Base-by-base conservation (phyloP, 2,329 filamentous ascomycete genomes). In the Didymella lethalis region DNA sequence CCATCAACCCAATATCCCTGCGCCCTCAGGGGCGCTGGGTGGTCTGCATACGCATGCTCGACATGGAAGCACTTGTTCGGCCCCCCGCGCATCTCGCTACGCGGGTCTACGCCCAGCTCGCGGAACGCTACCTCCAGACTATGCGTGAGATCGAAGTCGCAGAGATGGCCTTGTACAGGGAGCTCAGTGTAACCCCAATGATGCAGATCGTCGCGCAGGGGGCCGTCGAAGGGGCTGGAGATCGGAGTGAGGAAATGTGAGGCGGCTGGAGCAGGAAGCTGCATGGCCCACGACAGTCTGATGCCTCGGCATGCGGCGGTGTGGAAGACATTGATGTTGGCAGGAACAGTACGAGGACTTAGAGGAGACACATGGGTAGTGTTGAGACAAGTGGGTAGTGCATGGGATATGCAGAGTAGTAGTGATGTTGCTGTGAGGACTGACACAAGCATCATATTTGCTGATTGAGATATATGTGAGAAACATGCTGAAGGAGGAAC, bases 1-100 rank as follows among this genome's bases (percentile, higher is more conserved):
- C 34, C 57, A 31, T 59, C 55, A 1, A 61, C 64, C n/a, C 47
- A 55, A 29, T 67, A 65, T 5, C 16, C 57, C 34, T 69, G 65
- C 16, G 58, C 29, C 8, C 54, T 16, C 1, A 48, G 7, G 54
- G 51, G 23, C 41, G 14, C 6, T 36, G 31, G 11, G 48, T n/a
- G 31, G 29, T 28, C 16, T 38, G 26, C 18, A 48, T 40, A 18
- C 23, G 6, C 34, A 58, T 69, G 62, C 12, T 57, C 12, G 8
- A 64, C 25, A 16, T 48, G 43, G 29, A 60, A 67, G 36, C 56
- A 57, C 7, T 44, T 47, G 29, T 64, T 67, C 14, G 64, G 47
- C 0, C 63, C 59, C 11, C 55, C 60, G 6, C 56, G 20, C 7
- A 14, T 16, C 45, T 40, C 31, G 18, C 57, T 53, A 7, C 53